A percentile compares a stretch with the other conserved stretches of the same genome.
phyloP scores from a whole-genome alignment of 106 monocot genomes.

The Amphibolis antarctica region DNA sequence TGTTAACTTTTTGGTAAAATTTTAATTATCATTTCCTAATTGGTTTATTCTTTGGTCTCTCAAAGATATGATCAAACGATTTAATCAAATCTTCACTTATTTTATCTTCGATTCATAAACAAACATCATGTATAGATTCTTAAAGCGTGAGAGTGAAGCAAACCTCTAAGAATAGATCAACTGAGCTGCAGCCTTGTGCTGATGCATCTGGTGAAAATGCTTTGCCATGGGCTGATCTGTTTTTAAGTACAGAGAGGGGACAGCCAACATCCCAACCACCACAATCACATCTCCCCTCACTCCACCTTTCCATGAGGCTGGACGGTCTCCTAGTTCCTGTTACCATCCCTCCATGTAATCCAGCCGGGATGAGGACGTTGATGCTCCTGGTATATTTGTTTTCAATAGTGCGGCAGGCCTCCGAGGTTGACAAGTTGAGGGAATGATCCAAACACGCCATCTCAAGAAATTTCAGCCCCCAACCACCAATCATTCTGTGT shows the following conservation, averaged over 20 bases:
- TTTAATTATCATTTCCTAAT: no score
- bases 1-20: no score
- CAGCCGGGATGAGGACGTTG: constrained; percentile 46
- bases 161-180: constrained; percentile 56
- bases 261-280: constrained; percentile 94
- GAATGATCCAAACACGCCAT: constrained; percentile 3
- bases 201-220: constrained; percentile 5
- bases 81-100: no score
- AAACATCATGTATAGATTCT: neutral
- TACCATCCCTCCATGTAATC: constrained; percentile 48
- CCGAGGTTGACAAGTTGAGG: constrained; percentile 1
- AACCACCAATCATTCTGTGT: constrained; percentile 39
- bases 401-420: neutral
- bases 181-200: constrained; percentile 10
- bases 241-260: constrained; percentile 48
- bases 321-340: constrained; percentile 29
- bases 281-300: constrained; percentile 70
- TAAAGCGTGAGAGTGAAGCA: constrained; percentile 1
- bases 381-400: constrained; percentile 10
- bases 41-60: no score
- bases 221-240: neutral
- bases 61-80: no score
- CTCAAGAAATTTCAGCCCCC: constrained; percentile 88
- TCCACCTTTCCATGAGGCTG: constrained; percentile 70
- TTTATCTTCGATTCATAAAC: no score